Evolutionary conservation across 2,329 filamentous ascomycete genomes (phyloP).

Genomic region (Fusarium nisikadoi): DNA sequence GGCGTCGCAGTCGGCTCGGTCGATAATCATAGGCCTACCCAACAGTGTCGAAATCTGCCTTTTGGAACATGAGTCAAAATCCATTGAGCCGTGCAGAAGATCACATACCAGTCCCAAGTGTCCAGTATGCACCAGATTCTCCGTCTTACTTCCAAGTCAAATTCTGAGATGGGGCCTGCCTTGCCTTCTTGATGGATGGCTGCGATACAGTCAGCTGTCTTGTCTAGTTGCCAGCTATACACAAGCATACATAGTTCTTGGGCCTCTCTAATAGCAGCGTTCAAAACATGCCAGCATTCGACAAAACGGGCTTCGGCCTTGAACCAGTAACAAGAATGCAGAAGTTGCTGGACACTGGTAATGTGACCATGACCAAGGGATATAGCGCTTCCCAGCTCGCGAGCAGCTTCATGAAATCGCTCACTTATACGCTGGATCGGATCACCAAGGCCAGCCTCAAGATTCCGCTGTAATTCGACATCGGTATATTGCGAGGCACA

Average conservation of each 20-base stretch:
- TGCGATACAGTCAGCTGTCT: slow-evolving; percentile 24
- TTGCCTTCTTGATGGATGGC: slow-evolving; percentile 48
- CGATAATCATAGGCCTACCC: slow-evolving; percentile 49
- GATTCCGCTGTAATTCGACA: slow-evolving; percentile 44
- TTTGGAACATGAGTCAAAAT: background rate
- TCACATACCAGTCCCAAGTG: slow-evolving; percentile 52
- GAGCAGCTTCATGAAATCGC: slow-evolving; percentile 48
- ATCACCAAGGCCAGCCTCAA: slow-evolving; percentile 48
- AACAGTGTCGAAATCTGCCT: slow-evolving; percentile 52
- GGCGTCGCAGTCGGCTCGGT: slow-evolving; percentile 48
- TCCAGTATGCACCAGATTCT: slow-evolving; percentile 52
- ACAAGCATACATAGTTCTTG: slow-evolving; percentile 48
- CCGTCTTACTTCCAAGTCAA: slow-evolving; percentile 51
- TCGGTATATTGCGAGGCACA: slow-evolving; percentile 51
- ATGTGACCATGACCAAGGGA: slow-evolving; percentile 49
- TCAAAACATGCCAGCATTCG: slow-evolving; percentile 53
- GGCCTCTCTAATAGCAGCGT: slow-evolving; percentile 50
- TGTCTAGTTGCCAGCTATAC: too few relatives aligned
- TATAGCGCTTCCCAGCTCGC: slow-evolving; percentile 48
- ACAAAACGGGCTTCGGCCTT: slow-evolving; percentile 51
- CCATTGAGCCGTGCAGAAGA: background rate
- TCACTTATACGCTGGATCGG: slow-evolving; percentile 46
- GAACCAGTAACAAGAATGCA: slow-evolving; percentile 54
- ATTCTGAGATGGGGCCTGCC: slow-evolving; percentile 44
- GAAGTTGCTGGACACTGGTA: slow-evolving; percentile 49